phyloP scores from a whole-genome alignment of 805 yeast genomes.

The Ogataea corticis region DNA sequence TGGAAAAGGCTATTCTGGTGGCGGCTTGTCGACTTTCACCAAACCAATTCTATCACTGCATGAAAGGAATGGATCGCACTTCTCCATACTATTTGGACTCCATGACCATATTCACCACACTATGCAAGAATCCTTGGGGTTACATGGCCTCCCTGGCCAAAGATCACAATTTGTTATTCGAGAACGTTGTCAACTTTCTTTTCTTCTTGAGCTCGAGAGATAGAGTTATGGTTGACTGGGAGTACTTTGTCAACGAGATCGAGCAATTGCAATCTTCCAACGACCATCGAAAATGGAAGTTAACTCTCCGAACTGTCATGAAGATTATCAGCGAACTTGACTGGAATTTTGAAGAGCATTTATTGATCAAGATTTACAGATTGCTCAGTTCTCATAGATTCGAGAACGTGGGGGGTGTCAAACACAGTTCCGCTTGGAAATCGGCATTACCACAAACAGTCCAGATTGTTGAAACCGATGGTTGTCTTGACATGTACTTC shows the following conservation, averaged over 20 bases:
- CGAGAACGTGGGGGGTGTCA: slow-evolving; percentile 27
- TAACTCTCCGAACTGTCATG: slow-evolving; percentile 21
- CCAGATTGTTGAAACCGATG: slow-evolving; percentile 24
- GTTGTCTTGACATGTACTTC: slow-evolving; percentile 34
- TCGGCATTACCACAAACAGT: slow-evolving; percentile 16
- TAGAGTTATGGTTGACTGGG: slow-evolving; percentile 33
- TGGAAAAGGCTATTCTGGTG: slow-evolving; percentile 18
- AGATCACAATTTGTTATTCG: slow-evolving; percentile 13
- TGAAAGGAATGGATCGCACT: slow-evolving; percentile 13
- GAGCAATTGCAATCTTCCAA: slow-evolving; percentile 11
- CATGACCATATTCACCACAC: slow-evolving; percentile 18
- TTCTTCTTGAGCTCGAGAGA: slow-evolving; percentile 27
- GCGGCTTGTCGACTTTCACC: slow-evolving; percentile 22
- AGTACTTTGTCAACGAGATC: slow-evolving; percentile 26
- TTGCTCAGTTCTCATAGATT: slow-evolving; percentile 28
- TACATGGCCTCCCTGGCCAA: slow-evolving; percentile 18
- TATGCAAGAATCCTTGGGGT: slow-evolving; percentile 30
- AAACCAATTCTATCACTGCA: slow-evolving; percentile 13
- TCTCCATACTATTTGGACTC: slow-evolving; percentile 24
- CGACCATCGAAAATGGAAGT: slow-evolving; percentile 13
- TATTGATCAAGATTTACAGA: slow-evolving; percentile 30
- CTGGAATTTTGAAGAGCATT: slow-evolving; percentile 34
- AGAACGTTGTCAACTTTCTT: slow-evolving; percentile 25
- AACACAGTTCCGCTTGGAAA: slow-evolving; percentile 9
- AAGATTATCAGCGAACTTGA: slow-evolving; percentile 24